Evolutionary conservation across 768 basidiomycete genomes (phyloP).

Genomic region (Melanogaster broomeanus): DNA sequence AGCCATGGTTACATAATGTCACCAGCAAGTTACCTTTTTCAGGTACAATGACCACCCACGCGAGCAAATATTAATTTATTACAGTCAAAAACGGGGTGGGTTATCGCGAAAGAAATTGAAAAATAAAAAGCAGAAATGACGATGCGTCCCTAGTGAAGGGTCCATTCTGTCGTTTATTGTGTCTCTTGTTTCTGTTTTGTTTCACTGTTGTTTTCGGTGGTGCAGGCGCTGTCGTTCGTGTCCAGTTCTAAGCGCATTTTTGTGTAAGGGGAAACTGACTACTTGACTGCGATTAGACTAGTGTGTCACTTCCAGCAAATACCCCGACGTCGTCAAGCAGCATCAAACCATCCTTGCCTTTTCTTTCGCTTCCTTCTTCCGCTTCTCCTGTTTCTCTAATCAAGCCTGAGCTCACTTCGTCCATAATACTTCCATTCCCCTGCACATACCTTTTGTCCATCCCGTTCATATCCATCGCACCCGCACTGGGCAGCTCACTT

Average conservation of each 20-base stretch:
- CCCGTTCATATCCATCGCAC: too few relatives aligned
- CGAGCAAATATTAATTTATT: too few relatives aligned
- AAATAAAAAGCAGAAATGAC: slow-evolving; percentile 11
- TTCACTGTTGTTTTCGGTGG: not conserved
- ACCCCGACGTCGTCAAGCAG: not conserved
- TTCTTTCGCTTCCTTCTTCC: not conserved
- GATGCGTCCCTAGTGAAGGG: not conserved
- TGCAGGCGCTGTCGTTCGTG: not conserved
- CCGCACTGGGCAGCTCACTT: too few relatives aligned
- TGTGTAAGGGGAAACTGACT: not conserved
- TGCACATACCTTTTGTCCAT: not conserved
- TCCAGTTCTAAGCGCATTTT: not conserved
- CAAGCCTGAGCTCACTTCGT: not conserved
- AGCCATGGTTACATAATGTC: too few relatives aligned
- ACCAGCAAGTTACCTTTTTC: too few relatives aligned
- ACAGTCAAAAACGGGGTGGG: too few relatives aligned
- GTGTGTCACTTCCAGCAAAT: not conserved
- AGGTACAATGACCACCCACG: too few relatives aligned
- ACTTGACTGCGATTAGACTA: not conserved
- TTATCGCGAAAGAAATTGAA: slow-evolving; percentile 1
- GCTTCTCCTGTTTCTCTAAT: not conserved
- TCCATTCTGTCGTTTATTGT: not conserved
- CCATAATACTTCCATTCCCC: not conserved
- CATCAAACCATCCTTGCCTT: not conserved
- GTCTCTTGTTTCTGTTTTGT: not conserved